A percentile compares a stretch with the other conserved stretches of the same genome.
Evolutionary conservation across 164 flowering plant species (phyloP).

Genomic region (Sedum album): DNA sequence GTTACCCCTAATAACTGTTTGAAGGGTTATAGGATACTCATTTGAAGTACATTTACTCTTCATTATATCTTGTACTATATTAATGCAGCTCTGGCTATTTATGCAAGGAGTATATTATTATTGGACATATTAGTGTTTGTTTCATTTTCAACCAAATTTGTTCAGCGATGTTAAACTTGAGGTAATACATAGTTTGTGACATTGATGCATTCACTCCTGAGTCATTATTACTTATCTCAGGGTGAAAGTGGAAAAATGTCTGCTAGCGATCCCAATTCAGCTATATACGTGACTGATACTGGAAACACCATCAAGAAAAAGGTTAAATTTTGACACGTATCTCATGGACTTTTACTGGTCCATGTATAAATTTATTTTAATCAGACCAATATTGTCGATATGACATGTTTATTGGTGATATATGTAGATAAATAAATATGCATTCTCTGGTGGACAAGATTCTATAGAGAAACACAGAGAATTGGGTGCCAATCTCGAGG

Average conservation of each 20-base stretch:
- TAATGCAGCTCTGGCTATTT: no score
- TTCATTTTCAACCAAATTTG: no score
- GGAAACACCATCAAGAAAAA: slow-evolving; percentile 71
- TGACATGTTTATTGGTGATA: background rate
- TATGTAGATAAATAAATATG: slow-evolving; percentile 69
- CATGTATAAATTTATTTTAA: background rate
- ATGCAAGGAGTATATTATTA: background rate
- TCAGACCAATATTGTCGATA: background rate
- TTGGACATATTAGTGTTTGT: background rate
- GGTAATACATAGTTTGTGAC: background rate
- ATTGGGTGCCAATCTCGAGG: slow-evolving; percentile 92
- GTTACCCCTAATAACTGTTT: no score
- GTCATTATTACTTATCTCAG: slow-evolving; percentile 26
- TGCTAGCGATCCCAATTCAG: slow-evolving; percentile 96
- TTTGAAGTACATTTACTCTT: no score
- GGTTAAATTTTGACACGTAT: slow-evolving; percentile 29
- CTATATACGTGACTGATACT: slow-evolving; percentile 93
- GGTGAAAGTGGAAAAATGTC: slow-evolving; percentile 98
- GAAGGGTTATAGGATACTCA: no score
- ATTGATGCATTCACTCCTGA: background rate
- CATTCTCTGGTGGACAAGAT: slow-evolving; percentile 94
- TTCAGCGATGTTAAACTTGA: background rate
- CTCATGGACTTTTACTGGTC: background rate
- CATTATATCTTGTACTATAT: no score
- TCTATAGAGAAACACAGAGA: slow-evolving; percentile 71